Percentiles rank a stretch among this genome's conserved stretches.
These are phyloP conservation scores for Nymphaea colorata DNA, from an alignment of 164 flowering plant species.

Conservation along the genomic window DNA sequence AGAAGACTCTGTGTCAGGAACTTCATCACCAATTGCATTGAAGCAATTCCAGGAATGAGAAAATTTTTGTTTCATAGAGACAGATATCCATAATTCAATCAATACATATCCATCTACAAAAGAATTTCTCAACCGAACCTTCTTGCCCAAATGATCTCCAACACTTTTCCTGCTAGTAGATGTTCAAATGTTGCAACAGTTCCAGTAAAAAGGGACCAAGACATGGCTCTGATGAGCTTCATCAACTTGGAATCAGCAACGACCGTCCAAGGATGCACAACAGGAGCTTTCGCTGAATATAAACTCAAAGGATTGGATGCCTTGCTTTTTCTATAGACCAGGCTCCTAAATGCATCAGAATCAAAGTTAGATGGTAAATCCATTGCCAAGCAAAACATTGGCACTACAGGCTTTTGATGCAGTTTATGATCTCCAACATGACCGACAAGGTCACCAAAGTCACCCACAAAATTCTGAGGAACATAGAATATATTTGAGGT, in stretches of 20 bases:
- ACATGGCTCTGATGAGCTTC: conserved; percentile 80
- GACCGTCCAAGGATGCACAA: conserved; percentile 85
- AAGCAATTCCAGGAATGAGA: not conserved
- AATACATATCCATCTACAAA: not conserved
- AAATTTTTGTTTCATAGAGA: not conserved
- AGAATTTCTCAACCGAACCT: not conserved
- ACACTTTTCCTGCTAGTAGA: conserved; percentile 7
- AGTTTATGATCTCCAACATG: conserved; percentile 63
- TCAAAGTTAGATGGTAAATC: conserved; percentile 71
- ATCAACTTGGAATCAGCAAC: conserved; percentile 78
- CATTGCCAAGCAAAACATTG: conserved; percentile 87
- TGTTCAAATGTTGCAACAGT: conserved; percentile 30
- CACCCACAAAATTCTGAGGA: conserved; percentile 56
- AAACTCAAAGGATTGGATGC: conserved; percentile 23
- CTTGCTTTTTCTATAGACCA: not conserved
- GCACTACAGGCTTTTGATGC: conserved; percentile 85
- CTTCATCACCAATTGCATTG: conserved; percentile 90
- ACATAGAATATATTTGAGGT: conserved; percentile 80
- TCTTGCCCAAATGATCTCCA: conserved; percentile 8
- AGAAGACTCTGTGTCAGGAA: not conserved
- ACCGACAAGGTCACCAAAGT: conserved; percentile 68
- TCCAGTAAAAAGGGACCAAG: conserved; percentile 91
- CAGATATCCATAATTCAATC: not conserved
- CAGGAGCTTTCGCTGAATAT: conserved; percentile 76
- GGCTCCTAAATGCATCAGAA: not conserved